Evolutionary conservation across 306 rosid genomes (phyloP).

Genomic region (Citrullus amarus): DNA sequence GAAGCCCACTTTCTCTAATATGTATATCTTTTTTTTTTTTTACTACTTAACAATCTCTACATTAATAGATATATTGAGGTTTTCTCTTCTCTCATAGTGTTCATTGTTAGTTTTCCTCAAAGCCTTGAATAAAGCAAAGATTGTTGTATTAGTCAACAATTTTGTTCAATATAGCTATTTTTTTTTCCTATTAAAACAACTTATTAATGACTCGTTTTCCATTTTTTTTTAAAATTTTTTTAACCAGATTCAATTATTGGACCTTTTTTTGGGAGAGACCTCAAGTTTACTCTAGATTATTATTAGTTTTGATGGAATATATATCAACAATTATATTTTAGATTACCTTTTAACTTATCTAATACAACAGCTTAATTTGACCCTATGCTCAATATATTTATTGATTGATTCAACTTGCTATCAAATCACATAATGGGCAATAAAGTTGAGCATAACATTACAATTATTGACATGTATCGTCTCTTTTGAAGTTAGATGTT

Average conservation of each 20-base stretch:
- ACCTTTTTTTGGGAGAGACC: background rate
- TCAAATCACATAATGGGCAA: too few species aligned
- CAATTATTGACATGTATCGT: too few species aligned
- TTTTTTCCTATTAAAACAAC: background rate
- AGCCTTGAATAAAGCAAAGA: background rate
- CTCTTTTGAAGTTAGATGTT: too few species aligned
- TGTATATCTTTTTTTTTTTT: slow-evolving; percentile 19
- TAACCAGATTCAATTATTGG: background rate
- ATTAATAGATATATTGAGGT: background rate
- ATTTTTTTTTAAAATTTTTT: background rate
- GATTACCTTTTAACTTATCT: background rate
- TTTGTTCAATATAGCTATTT: background rate
- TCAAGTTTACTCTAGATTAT: background rate
- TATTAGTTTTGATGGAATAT: background rate
- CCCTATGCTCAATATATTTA: background rate
- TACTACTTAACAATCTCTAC: slow-evolving; percentile 1
- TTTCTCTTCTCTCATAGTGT: background rate
- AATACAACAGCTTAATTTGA: background rate
- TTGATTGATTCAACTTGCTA: too few species aligned
- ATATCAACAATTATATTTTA: background rate
- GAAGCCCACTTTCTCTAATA: slow-evolving; percentile 13
- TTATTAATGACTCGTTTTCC: background rate
- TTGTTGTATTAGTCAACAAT: background rate
- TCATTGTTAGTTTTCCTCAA: background rate
- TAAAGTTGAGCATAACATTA: too few species aligned